Base-by-base conservation (phyloP, 2,329 filamentous ascomycete species). In the Verticillium nonalfalfae region DNA sequence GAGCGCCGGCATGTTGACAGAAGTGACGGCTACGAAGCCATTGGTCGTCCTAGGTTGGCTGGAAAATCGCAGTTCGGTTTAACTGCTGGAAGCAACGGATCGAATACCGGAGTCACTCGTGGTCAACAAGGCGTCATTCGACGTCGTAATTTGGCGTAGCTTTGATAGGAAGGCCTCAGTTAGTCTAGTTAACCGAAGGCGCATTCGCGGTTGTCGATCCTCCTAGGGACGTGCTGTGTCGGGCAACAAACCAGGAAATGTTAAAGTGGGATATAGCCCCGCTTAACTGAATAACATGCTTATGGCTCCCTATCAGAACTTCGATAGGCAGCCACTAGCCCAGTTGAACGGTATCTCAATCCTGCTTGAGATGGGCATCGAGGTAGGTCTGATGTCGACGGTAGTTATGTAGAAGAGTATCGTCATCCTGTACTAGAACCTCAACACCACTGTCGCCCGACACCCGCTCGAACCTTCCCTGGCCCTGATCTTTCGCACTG, bases 1-100 rank as follows among this genome's bases (percentile, higher is more conserved):
- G 15, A 56, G 18, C 14, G 58, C 60, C 52, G 64, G 59, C 64
- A 66, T 66, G 11, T 62, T 63, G 59, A 45, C 36, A 62, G 34
- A 26, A 59, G 31, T 21, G 45, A 34, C 45, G 33, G 45, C 58
- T 35, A 59, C 21, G 58, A 26, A 18, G 58, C 58, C 58, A 59
- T 59, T 35, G 40, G 45, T 18, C n/a, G 11, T 4, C 18, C n/a
- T 7, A 26, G 18, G 11, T 26, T 7, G 3, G 45, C 1, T 10
- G 18, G 9, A 18, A 13, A 31, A 31, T 18, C 13, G 45, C 45
- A 18, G 21, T 52, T 1, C 7, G 2, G 0, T 7, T 4, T 10
- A 52, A 52, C 9, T 3, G 45, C 45, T 52, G n/a, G 35, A 36
- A 36, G 9, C 11, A 18, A 7, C 45, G 45, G 21, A 52, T 31